A percentile compares a stretch with the other conserved stretches of the same genome.
Conservation (phyloP, 306 rosid genomes). For the Gleditsia sinensis region DNA sequence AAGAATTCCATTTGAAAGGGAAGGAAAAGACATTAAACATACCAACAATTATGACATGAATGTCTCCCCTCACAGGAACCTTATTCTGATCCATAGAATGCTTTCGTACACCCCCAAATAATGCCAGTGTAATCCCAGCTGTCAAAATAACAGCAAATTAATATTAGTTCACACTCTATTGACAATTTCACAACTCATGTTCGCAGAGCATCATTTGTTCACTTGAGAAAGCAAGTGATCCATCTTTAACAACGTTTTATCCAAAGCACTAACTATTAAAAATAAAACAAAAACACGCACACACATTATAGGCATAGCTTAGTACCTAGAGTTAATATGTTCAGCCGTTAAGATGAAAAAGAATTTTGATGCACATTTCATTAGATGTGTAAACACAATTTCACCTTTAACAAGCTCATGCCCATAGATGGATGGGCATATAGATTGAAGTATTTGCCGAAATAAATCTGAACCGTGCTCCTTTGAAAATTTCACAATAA, state of each 20-base stretch:
- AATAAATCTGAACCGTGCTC: slow-evolving; percentile 85
- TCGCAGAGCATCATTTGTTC: neutral
- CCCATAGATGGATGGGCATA: slow-evolving; percentile 97
- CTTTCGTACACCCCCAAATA: slow-evolving; percentile 89
- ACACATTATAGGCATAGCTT: neutral
- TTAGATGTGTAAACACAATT: neutral
- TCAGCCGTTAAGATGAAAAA: neutral
- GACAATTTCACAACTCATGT: slow-evolving; percentile 22
- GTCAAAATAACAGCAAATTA: slow-evolving; percentile 37
- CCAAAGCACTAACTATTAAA: neutral
- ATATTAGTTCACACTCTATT: slow-evolving; percentile 18
- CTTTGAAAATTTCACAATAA: slow-evolving; percentile 68
- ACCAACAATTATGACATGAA: slow-evolving; percentile 95
- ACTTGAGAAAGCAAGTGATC: slow-evolving; percentile 4
- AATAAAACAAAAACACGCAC: too few species aligned
- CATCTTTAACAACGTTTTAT: neutral
- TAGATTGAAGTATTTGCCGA: slow-evolving; percentile 84
- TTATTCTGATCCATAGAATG: slow-evolving; percentile 86
- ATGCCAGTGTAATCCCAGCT: slow-evolving; percentile 89
- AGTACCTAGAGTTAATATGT: neutral
- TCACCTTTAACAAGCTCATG: slow-evolving; percentile 97
- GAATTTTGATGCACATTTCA: slow-evolving; percentile 22
- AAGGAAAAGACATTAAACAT: slow-evolving; percentile 44
- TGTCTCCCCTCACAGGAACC: slow-evolving; percentile 97
- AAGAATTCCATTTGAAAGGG: slow-evolving; percentile 29